Evolutionary conservation across 768 basidiomycete genomes (phyloP), one percentile per base, ranked within the genome.

Genomic region (Leccinum sublutescens): DNA sequence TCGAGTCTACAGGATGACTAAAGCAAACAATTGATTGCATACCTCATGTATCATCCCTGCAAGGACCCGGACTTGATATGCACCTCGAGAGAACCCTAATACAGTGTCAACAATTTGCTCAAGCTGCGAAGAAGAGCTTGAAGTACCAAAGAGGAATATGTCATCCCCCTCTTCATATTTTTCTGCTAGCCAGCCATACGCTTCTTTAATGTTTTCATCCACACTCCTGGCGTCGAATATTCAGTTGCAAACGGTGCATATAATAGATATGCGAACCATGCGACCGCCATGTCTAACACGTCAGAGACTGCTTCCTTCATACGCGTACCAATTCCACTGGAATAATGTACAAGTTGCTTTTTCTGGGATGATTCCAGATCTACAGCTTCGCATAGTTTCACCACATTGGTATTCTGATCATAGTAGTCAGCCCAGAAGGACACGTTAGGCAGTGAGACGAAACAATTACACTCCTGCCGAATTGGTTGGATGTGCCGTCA

Each of bases 271-370:
- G 8, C 27, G 50, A n/a, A 50, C 50, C 50, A 50, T 6, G 50
- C 50, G 31, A 31, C 14, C 10, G 29, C 29, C 50, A 50, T 11
- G 29, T 50, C 45, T 21, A 75, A 56, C 7, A 19, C 61, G 57
- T 72, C 62, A 4, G 43, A 57, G 15, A 59, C 33, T 1, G 47
- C 61, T 21, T 25, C 34, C 57, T 53, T 29, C 27, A 59, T 52
- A 11, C 67, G 66, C 1, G 75, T 76, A 3, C 74, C 73, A 19
- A 75, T 72, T 6, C 74, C 74, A 50, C 75, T 76, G 31, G 68
- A 66, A 47, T 76, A 76, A 40, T 70, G 75, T 2, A 71, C 71
- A 7, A 64, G 56, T 38, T 76, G 75, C 10, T 31, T 23, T 14
- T 33, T 40, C 12, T 9, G 14, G 5, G 59, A 23, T 21, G 66